phyloP scores from a whole-genome alignment of 768 basidiomycete species.

The Lanmaoa pseudosensibilis region DNA sequence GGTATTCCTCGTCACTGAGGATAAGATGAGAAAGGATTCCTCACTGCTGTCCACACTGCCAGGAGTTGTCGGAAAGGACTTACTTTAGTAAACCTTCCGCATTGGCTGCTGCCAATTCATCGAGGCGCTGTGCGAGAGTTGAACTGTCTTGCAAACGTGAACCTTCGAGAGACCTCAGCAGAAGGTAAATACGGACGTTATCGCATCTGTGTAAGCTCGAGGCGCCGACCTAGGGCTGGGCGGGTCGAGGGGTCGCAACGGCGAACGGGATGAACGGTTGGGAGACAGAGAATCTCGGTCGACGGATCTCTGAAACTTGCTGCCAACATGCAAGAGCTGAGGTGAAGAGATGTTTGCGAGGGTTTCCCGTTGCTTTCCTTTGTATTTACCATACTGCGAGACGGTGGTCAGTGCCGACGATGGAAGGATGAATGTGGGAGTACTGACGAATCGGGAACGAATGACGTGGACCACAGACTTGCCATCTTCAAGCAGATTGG shows the following conservation, averaged over 20 bases:
- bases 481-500: conserved; percentile 30
- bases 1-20: conserved; percentile 80
- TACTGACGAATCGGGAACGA: conserved; percentile 60
- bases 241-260: conserved; percentile 24
- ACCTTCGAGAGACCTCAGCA: conserved; percentile 8
- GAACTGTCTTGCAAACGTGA: conserved; percentile 42
- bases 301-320: conserved; percentile 21
- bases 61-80: conserved; percentile 24
- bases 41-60: background rate
- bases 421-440: conserved; percentile 21
- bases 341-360: conserved; percentile 34
- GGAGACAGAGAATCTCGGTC: conserved; percentile 17
- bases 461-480: conserved; percentile 57
- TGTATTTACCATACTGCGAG: conserved; percentile 54
- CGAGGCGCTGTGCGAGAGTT: conserved; percentile 76
- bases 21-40: conserved; percentile 3
- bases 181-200: conserved; percentile 48
- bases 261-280: conserved; percentile 23
- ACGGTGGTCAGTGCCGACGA: conserved; percentile 10
- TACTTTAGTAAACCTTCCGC: conserved; percentile 77
- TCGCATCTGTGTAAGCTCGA: conserved; percentile 44
- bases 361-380: conserved; percentile 55
- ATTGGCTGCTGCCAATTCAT: conserved; percentile 79
- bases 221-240: conserved; percentile 23
- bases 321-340: conserved; percentile 27